Percentiles rank a stretch among this genome's conserved stretches.
Evolutionary conservation across 1,284 basidiomycete species (phyloP).

Genomic region (Ganoderma resinaceum): DNA sequence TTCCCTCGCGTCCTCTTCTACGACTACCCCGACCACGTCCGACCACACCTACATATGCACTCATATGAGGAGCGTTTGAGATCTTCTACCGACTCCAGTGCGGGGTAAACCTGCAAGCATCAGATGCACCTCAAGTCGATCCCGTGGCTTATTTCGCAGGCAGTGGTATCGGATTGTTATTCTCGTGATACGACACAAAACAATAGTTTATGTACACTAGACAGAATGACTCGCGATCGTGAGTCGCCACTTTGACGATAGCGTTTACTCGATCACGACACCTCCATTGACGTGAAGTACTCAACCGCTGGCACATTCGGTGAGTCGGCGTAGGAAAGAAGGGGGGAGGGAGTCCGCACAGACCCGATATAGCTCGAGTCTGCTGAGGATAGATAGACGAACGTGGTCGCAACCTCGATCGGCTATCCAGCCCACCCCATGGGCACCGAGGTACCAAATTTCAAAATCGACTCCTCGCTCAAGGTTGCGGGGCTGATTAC

Average conservation of each 20-base stretch:
- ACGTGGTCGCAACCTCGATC: constrained; percentile 59
- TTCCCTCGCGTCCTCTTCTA: constrained; percentile 1
- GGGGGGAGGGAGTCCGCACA: constrained; percentile 9
- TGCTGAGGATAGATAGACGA: constrained; percentile 58
- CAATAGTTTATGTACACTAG: neutral
- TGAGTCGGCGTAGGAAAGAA: neutral
- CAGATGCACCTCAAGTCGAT: neutral
- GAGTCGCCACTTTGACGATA: neutral
- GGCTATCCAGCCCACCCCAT: constrained; percentile 64
- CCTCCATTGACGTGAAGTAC: constrained; percentile 48
- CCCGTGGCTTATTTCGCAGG: no score
- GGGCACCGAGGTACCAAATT: constrained; percentile 50
- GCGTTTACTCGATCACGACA: constrained; percentile 41
- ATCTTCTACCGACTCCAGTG: constrained; percentile 11
- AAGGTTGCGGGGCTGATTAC: constrained; percentile 49
- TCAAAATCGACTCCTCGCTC: constrained; percentile 52
- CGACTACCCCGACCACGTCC: neutral
- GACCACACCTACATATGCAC: neutral
- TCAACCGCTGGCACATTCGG: constrained; percentile 40
- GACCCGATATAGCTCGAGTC: constrained; percentile 60
- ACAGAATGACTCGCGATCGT: neutral
- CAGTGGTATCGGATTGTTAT: neutral
- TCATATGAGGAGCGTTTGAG: constrained; percentile 32
- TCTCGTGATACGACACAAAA: neutral
- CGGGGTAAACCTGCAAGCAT: constrained; percentile 16